These are phyloP conservation scores for Trametes cubensis DNA, from an alignment of 768 basidiomycete genomes.

Conservation along the genomic window DNA sequence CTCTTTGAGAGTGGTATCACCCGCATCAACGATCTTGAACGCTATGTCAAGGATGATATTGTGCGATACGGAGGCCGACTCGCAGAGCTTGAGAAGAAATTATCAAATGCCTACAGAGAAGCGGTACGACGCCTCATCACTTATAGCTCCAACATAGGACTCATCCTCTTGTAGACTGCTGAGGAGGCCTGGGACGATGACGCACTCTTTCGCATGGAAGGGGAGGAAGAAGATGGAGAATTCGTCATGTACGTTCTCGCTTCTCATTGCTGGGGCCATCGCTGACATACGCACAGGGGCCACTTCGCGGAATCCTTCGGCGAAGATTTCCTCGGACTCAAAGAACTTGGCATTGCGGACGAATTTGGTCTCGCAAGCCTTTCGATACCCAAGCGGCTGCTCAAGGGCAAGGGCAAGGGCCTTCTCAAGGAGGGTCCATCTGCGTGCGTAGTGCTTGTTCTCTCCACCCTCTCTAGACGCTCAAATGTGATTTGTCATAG, in stretches of 20 bases:
- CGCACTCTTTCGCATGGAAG: slow-evolving; percentile 55
- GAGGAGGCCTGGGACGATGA: slow-evolving; percentile 61
- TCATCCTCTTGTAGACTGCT: slow-evolving; percentile 39
- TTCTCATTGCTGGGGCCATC: background rate
- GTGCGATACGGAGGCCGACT: slow-evolving; percentile 79
- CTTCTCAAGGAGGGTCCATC: slow-evolving; percentile 40
- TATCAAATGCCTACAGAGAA: slow-evolving; percentile 81
- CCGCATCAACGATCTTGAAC: slow-evolving; percentile 76
- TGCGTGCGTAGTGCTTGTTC: slow-evolving; percentile 47
- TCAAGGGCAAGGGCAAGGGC: slow-evolving; percentile 61
- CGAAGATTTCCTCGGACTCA: slow-evolving; percentile 91
- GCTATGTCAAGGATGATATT: slow-evolving; percentile 88
- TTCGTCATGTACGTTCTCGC: slow-evolving; percentile 59
- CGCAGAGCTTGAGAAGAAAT: slow-evolving; percentile 81
- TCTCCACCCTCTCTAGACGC: background rate
- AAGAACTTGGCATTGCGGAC: slow-evolving; percentile 83
- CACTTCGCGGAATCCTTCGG: slow-evolving; percentile 87
- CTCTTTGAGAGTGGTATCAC: slow-evolving; percentile 88
- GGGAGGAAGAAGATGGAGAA: slow-evolving; percentile 66
- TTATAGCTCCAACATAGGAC: background rate
- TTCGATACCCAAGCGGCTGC: slow-evolving; percentile 74
- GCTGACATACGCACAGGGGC: slow-evolving; percentile 50
- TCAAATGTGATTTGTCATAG: slow-evolving; percentile 36
- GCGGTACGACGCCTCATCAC: slow-evolving; percentile 48
- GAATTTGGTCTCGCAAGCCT: slow-evolving; percentile 82